Base-by-base conservation (phyloP, 129 eudicot species). In the Lactuca saligna region DNA sequence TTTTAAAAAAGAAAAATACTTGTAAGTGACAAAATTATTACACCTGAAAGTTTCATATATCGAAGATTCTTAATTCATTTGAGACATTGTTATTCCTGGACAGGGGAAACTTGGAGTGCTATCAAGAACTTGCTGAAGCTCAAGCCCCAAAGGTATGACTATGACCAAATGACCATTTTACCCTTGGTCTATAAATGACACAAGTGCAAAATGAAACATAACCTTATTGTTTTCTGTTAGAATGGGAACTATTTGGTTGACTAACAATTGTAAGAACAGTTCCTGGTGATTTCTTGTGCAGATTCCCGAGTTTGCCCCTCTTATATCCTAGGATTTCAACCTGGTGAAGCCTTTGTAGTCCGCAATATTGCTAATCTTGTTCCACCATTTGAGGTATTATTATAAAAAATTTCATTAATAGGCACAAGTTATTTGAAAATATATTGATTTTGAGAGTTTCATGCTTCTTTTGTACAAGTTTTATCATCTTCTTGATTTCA, bases 291-390 rank as follows among this genome's bases (percentile, higher is more conserved):
- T 76, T 85, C 99, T 80, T 94, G 99, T 73, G 97, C 90, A 79
- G 98, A 93, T 79, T 92, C 98, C 7, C 82, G 98, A 75, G 96
- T 93, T 67, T 93, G 98, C 63, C 96, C 98, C 34, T 89, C 96
- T 8, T 82, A 78, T 72, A 85, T 93, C 46, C 58, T 88, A 16
- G 98, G 99, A 13, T 87, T 94, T 78, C 82, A 94, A 76, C 97
- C 99, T 31, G 99, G 99, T 48, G 99, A 94, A 60, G 99, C 99
- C 17, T 94, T 90, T 81, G 80, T 82, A 38, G 84, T 94, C 41
- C 86, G 97, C 17, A 85, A 85, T 51, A 86, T 94, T 68, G 99
- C 97, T 25, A 94, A 90, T 75, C 82, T 90, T 20, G 99, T 94
- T 7, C 99, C 99, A 49, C 87, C 99, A 33, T 81, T 81, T 74